Evolutionary conservation across 257 asterid species (phyloP), one percentile per base, ranked within the genome.

Genomic region (Penstemon davidsonii): DNA sequence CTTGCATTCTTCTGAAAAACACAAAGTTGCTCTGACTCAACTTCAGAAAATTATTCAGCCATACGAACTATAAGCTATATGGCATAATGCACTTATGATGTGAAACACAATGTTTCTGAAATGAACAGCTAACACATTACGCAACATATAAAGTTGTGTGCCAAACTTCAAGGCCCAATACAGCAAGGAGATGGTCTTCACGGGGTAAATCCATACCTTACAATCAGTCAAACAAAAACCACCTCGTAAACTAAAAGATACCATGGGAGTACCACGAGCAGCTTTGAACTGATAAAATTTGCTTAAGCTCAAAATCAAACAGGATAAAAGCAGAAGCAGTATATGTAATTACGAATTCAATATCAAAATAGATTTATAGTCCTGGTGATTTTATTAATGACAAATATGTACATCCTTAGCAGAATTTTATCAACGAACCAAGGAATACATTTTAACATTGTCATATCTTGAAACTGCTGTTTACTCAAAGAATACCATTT

Each of bases 221-320:
- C 33, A 39, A 44, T 4, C 37, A 46, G 58, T 25, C 64, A 18
- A 60, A 55, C 52, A 62, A 72, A 72, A 54, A 68, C 56, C 59
- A 60, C 57, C 65, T 25, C 49, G 42, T 25, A 52, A 50, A 56
- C 63, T 64, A 55, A 43, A 42, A 25, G 39, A 60, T 55, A 58
- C 54, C 33, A 52, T 7, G 57, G 42, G 50, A 67, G 51, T 50
- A 12, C 55, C 44, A 47, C 65, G 54, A 70, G 60, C 55, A 65
- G 0, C 4, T 62, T 67, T 58, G 67, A 56, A 54, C 71, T 58
- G 42, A 50, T 49, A 39, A 13, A 63, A 53, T 55, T 43, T 58
- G 62, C 60, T 38, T 43, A 61, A 46, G 57, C 73, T 41, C 46
- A 66, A 69, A 68, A 50, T 60, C 70, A 18, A 62, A 52, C 71